These are phyloP conservation scores for Pythium rhizo-oryzae DNA, from an alignment of 352 stramenopile species.

Conservation along the genomic window DNA sequence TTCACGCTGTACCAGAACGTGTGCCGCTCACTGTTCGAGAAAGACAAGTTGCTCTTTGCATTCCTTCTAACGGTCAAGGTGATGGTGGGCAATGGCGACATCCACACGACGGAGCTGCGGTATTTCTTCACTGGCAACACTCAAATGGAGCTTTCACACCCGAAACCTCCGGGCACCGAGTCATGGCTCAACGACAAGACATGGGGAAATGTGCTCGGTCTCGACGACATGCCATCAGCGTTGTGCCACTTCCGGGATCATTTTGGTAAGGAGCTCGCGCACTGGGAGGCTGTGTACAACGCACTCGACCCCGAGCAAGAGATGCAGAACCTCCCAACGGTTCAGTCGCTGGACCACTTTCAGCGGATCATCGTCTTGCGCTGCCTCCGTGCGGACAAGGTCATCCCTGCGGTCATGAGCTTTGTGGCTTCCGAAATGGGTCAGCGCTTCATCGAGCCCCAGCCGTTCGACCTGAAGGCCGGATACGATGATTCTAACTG, in stretches of 20 bases:
- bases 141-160: conserved; percentile 86
- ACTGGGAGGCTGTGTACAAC: conserved; percentile 87
- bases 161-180: conserved; percentile 59
- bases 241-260: conserved; percentile 55
- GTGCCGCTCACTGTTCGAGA: conserved; percentile 96
- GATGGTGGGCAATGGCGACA: conserved; percentile 74
- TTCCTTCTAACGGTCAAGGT: conserved; percentile 95
- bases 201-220: conserved; percentile 88
- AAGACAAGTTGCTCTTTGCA: conserved; percentile 96
- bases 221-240: conserved; percentile 55
- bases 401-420: conserved; percentile 89
- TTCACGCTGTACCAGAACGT: conserved; percentile 95
- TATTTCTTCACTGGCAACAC: conserved; percentile 95
- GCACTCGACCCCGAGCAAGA: conserved; percentile 78
- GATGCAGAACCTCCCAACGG: conserved; percentile 51
- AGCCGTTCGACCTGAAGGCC: conserved; percentile 93
- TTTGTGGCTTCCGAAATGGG: conserved; percentile 93
- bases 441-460: conserved; percentile 92
- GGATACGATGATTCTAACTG: conserved; percentile 94
- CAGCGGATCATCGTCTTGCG: conserved; percentile 91
- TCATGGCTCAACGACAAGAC: conserved; percentile 89
- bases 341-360: conserved; percentile 79
- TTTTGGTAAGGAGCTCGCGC: conserved; percentile 52
- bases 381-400: conserved; percentile 92
- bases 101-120: conserved; percentile 79